A percentile compares a stretch with the other conserved stretches of the same genome.
Evolutionary conservation across 2,329 filamentous ascomycete genomes (phyloP).

Genomic region (Botrytis medusae): DNA sequence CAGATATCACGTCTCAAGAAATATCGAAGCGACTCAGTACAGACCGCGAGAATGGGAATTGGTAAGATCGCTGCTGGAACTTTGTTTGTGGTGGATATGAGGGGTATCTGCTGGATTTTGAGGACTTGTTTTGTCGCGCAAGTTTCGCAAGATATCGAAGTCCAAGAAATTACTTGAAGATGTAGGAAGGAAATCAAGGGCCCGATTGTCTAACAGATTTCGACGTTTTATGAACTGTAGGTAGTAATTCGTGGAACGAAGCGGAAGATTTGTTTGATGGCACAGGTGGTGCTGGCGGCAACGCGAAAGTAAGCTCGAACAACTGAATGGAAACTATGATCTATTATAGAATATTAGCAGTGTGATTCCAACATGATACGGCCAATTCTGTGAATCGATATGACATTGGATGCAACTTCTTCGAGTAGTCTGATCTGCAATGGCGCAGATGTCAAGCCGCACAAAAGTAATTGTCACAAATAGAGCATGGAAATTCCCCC

Average conservation of each 20-base stretch:
- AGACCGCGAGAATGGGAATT: background rate
- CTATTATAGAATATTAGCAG: constrained; percentile 18
- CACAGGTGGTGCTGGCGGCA: constrained; percentile 32
- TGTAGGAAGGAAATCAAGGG: constrained; percentile 25
- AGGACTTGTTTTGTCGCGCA: background rate
- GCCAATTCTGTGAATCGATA: constrained; percentile 4
- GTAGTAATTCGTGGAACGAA: constrained; percentile 32
- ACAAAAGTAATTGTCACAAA: constrained; percentile 9
- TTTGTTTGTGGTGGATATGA: background rate
- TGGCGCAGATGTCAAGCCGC: constrained; percentile 15
- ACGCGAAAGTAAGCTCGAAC: constrained; percentile 28
- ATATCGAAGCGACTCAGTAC: constrained; percentile 3
- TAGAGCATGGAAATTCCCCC: background rate
- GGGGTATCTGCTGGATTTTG: background rate
- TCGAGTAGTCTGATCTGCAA: constrained; percentile 8
- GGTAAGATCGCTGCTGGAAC: background rate
- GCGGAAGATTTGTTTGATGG: constrained; percentile 34
- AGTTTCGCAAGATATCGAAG: constrained; percentile 16
- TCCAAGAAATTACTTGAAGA: constrained; percentile 20
- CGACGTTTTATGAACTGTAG: constrained; percentile 22
- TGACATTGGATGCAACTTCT: background rate
- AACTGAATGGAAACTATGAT: constrained; percentile 23
- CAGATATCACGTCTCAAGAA: constrained; percentile 23
- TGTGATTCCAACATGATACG: constrained; percentile 21
- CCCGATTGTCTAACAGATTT: constrained; percentile 16